A percentile compares a stretch with the other conserved stretches of the same genome.
phyloP scores from a whole-genome alignment of 192 early-diverging fungal genomes.

The Backusella circina region DNA sequence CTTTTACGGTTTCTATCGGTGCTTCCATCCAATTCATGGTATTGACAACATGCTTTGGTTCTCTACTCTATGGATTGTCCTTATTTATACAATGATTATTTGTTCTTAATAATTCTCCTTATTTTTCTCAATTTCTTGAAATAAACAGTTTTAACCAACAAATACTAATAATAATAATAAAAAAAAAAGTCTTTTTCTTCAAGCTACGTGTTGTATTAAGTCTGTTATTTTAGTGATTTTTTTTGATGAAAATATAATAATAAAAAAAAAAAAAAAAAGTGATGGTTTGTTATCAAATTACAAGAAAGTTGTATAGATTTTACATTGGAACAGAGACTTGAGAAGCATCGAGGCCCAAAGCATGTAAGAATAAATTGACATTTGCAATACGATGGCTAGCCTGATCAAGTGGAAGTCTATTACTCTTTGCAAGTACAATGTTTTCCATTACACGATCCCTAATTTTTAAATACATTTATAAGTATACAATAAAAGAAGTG shows the following conservation, averaged over 20 bases:
- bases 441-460: constrained; percentile 84
- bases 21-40: too few species aligned
- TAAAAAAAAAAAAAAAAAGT: not conserved
- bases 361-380: constrained; percentile 94
- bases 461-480: too few species aligned
- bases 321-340: constrained; percentile 55
- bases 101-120: too few species aligned
- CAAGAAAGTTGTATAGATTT: not conserved
- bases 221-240: not conserved
- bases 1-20: too few species aligned
- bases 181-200: not conserved
- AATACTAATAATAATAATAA: not conserved
- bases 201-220: not conserved
- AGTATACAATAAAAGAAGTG: too few species aligned
- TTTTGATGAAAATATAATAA: not conserved
- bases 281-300: not conserved
- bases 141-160: too few species aligned
- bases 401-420: constrained; percentile 53
- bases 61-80: too few species aligned
- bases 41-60: too few species aligned
- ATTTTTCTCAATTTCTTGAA: too few species aligned
- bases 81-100: too few species aligned
- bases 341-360: constrained; percentile 87
- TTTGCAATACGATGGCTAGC: constrained; percentile 69
- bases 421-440: constrained; percentile 59